phyloP scores from a whole-genome alignment of 192 early-diverging fungal species.

The Anaeromyces robustus region DNA sequence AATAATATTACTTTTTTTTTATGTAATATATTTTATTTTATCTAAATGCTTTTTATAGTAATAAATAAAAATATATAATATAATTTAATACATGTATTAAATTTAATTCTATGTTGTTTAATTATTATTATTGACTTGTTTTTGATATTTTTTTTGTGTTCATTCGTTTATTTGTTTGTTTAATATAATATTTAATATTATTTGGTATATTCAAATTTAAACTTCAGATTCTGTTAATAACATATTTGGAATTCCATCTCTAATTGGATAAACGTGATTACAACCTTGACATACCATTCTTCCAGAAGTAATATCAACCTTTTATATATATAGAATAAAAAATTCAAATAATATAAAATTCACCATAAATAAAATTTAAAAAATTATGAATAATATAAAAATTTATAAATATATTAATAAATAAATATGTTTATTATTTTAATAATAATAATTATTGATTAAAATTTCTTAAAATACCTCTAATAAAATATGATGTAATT shows the following conservation, averaged over 20 bases:
- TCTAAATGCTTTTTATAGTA: too few relatives aligned
- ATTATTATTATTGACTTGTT: too few relatives aligned
- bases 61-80: too few relatives aligned
- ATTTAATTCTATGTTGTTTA: too few relatives aligned
- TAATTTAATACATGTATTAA: too few relatives aligned
- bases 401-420: too few relatives aligned
- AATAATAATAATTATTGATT: not conserved
- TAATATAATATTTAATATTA: not conserved
- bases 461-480: slow-evolving; percentile 56
- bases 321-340: slow-evolving; percentile 2
- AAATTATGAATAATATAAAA: too few relatives aligned
- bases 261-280: slow-evolving; percentile 76
- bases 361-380: too few relatives aligned
- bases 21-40: too few relatives aligned
- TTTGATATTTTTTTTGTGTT: not conserved
- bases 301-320: slow-evolving; percentile 73
- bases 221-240: slow-evolving; percentile 67
- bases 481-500: slow-evolving; percentile 59
- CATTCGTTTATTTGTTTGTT: not conserved
- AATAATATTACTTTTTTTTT: too few relatives aligned
- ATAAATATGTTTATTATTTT: too few relatives aligned
- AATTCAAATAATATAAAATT: too few relatives aligned
- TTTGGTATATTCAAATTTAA: slow-evolving; percentile 12
- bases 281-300: slow-evolving; percentile 86
- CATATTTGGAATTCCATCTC: slow-evolving; percentile 89